Conservation (phyloP, 176 grass and related monocot species). For the Lolium multiflorum region DNA sequence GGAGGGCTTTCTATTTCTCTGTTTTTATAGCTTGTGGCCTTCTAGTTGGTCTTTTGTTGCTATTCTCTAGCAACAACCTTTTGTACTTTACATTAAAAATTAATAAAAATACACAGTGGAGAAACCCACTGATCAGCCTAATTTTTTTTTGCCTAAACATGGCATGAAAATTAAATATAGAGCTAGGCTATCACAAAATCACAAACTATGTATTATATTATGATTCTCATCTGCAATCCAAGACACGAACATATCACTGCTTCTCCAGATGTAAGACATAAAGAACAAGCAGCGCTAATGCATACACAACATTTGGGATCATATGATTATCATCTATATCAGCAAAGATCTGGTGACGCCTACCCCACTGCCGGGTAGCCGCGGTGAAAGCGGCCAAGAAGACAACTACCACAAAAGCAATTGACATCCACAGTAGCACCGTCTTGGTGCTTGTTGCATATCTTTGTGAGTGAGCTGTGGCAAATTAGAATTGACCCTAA, state of each 20-base stretch:
- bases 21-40: no score
- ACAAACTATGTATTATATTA: constrained; percentile 32
- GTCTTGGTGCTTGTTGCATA: constrained; percentile 22
- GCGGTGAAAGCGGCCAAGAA: constrained; percentile 19
- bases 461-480: constrained; percentile 47
- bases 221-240: constrained; percentile 26
- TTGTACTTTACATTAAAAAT: not conserved
- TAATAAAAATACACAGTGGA: not conserved
- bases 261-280: not conserved
- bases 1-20: no score
- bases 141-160: no score
- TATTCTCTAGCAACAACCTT: no score
- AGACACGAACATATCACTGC: constrained; percentile 22
- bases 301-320: not conserved
- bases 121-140: no score
- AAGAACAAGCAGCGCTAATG: no score
- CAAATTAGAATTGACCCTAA: constrained; percentile 15
- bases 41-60: no score
- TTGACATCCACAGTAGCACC: constrained; percentile 38
- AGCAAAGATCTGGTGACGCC: constrained; percentile 67
- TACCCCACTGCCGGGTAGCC: constrained; percentile 42
- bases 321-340: constrained; percentile 67
- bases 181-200: no score
- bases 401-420: constrained; percentile 30
- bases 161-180: no score